Evolutionary conservation across 2,329 filamentous ascomycete genomes (phyloP), one percentile per base, ranked within the genome.

Genomic region (Paraphaeosphaeria sporulosa): DNA sequence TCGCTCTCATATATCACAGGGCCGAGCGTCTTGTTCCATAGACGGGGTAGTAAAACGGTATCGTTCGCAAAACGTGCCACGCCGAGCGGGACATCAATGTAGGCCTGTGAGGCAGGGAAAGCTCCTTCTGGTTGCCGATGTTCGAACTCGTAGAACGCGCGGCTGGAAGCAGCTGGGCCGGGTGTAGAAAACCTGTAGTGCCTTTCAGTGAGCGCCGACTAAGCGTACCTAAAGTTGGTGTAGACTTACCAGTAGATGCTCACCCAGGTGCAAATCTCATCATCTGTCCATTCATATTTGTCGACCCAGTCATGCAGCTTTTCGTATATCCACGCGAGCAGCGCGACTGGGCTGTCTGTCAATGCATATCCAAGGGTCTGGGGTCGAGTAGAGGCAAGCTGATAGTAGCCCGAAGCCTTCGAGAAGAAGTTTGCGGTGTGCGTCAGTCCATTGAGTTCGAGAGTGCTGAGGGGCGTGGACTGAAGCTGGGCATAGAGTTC

Each of bases 241-340:
- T 19, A 13, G 7, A 54, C 51, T 54, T 17, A 54, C 71, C 85
- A 87, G 73, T 93, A 94, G 42, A 94, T 84, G 54, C 83, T 87
- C 0, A 93, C 78, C 91, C 90, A 94, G 0, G 88, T 91, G 30
- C 91, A 78, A 9, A 94, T 84, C 77, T 94, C 90, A 56, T 93
- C 90, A 62, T 92, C 88, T 0, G 86, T 89, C 90, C 90, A 94
- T 0, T 84, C 79, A 70, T 93, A 93, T 0, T 67, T 68, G 67
- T 94, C 90, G 0, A 88, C 88, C 91, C 91, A 94, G 67, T 90
- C 88, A 65, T 90, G 86, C 36, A 94, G 78, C 73, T 94, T 94
- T 76, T 94, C 92, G 65, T 91, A 91, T 38, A 94, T 88, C 92
- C 92, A 95, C 0, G 90, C 86, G 0, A 94, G 81, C 2, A 93